These are phyloP conservation scores for Claviceps africana DNA, from an alignment of 2,329 filamentous ascomycete genomes.

Conservation along the genomic window DNA sequence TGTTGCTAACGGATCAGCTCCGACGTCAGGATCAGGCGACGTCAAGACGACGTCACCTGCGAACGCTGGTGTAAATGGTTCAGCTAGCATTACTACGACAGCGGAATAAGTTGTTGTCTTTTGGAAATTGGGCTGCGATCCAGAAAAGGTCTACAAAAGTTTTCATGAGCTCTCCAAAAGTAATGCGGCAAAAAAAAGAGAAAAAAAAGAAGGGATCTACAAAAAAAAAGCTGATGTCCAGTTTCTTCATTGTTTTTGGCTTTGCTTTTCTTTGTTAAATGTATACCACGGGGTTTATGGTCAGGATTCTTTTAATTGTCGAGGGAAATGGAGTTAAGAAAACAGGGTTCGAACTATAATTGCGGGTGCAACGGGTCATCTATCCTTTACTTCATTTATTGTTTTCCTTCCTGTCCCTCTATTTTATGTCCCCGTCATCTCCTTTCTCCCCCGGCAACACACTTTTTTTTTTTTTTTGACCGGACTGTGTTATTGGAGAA, in stretches of 20 bases:
- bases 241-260: constrained; percentile 8
- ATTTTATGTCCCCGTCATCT: background rate
- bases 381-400: background rate
- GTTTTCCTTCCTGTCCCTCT: background rate
- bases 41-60: constrained; percentile 27
- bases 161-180: constrained; percentile 13
- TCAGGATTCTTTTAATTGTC: constrained; percentile 11
- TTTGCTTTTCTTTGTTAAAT: constrained; percentile 8
- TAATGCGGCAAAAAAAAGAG: constrained; percentile 9
- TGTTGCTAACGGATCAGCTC: constrained; percentile 29
- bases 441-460: background rate
- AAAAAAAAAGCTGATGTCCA: constrained; percentile 7
- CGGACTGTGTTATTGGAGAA: background rate
- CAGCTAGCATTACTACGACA: constrained; percentile 22
- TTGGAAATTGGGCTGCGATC: background rate
- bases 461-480: constrained; percentile 9
- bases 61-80: constrained; percentile 27
- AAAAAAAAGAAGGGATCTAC: constrained; percentile 7
- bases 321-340: background rate
- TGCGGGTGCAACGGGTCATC: constrained; percentile 1
- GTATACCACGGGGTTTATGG: constrained; percentile 5
- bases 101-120: constrained; percentile 22
- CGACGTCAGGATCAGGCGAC: constrained; percentile 35
- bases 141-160: constrained; percentile 10
- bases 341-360: background rate